Percentiles rank a stretch among this genome's conserved stretches.
phyloP scores from a whole-genome alignment of 805 yeast species.

The Kodamaea lidongshanica region DNA sequence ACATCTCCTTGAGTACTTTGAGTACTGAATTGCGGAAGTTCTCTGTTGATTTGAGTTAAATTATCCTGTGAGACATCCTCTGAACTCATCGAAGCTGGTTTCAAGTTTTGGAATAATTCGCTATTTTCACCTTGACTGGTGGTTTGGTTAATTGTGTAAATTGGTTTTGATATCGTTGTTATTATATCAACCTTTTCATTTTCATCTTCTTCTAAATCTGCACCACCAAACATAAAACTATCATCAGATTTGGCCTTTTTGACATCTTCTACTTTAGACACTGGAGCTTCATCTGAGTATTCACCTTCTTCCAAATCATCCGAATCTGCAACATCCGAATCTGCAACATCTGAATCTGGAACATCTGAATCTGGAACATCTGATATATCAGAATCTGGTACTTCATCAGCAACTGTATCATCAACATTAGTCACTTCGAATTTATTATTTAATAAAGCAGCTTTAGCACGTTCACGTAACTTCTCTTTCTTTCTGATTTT shows the following conservation, averaged over 20 bases:
- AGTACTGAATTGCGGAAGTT: constrained; percentile 21
- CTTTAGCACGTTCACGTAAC: constrained; percentile 30
- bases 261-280: constrained; percentile 9
- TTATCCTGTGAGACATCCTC: constrained; percentile 7
- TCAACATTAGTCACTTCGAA: constrained; percentile 6
- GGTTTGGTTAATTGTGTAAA: constrained; percentile 1
- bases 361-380: constrained; percentile 15
- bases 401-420: constrained; percentile 16
- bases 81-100: constrained; percentile 12
- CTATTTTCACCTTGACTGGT: constrained; percentile 6
- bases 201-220: constrained; percentile 9
- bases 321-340: constrained; percentile 17
- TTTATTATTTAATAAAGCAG: constrained; percentile 21
- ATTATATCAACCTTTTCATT: no score
- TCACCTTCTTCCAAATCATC: constrained; percentile 9
- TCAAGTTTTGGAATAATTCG: constrained; percentile 25
- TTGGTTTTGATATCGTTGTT: constrained; percentile 5
- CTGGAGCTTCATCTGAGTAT: constrained; percentile 5
- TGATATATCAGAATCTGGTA: constrained; percentile 15
- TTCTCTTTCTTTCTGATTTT: constrained; percentile 41
- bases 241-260: constrained; percentile 19
- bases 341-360: constrained; percentile 15
- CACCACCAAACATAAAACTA: constrained; percentile 25
- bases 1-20: constrained; percentile 16
- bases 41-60: constrained; percentile 8